A percentile compares a stretch with the other conserved stretches of the same genome.
Evolutionary conservation across 2,329 filamentous ascomycete genomes (phyloP).

Genomic region (Chalaropsis ovoidea): DNA sequence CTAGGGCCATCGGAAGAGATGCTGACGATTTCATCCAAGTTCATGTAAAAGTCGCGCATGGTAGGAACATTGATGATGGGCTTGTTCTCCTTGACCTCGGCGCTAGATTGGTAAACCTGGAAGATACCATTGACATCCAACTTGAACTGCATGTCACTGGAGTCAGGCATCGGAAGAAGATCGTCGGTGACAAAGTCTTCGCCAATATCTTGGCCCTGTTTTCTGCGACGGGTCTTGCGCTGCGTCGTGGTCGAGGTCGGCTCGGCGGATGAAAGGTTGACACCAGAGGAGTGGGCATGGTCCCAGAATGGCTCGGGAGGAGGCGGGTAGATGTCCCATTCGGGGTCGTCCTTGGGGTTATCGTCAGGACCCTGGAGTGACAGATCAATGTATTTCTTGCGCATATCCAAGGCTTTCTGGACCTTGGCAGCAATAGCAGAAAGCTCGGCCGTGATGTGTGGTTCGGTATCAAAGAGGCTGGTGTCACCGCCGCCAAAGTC

Average conservation of each 20-base stretch:
- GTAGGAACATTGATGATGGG: constrained; percentile 81
- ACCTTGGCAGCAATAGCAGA: constrained; percentile 82
- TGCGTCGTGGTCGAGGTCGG: constrained; percentile 28
- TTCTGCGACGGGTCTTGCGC: constrained; percentile 40
- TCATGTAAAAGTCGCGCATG: constrained; percentile 90
- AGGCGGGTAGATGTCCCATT: constrained; percentile 82
- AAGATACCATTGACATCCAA: constrained; percentile 81
- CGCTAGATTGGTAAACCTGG: constrained; percentile 70
- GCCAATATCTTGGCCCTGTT: constrained; percentile 81
- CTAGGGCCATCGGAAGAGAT: constrained; percentile 92
- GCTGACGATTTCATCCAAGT: constrained; percentile 73
- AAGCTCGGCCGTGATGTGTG: constrained; percentile 73
- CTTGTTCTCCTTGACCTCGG: constrained; percentile 47
- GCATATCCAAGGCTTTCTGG: constrained; percentile 74
- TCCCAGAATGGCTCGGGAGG: constrained; percentile 88
- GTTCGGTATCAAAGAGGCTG: constrained; percentile 58
- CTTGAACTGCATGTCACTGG: constrained; percentile 62
- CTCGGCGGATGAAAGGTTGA: constrained; percentile 25
- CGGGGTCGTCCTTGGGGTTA: constrained; percentile 75
- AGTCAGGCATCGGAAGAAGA: constrained; percentile 59
- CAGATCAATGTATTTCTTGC: constrained; percentile 77
- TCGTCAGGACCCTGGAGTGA: constrained; percentile 73
- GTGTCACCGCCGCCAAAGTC: constrained; percentile 24
- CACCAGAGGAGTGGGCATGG: constrained; percentile 29
- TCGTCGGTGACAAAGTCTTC: constrained; percentile 83